These are phyloP conservation scores for Capsicum pubescens DNA, from an alignment of 257 asterid genomes.

Conservation along the genomic window DNA sequence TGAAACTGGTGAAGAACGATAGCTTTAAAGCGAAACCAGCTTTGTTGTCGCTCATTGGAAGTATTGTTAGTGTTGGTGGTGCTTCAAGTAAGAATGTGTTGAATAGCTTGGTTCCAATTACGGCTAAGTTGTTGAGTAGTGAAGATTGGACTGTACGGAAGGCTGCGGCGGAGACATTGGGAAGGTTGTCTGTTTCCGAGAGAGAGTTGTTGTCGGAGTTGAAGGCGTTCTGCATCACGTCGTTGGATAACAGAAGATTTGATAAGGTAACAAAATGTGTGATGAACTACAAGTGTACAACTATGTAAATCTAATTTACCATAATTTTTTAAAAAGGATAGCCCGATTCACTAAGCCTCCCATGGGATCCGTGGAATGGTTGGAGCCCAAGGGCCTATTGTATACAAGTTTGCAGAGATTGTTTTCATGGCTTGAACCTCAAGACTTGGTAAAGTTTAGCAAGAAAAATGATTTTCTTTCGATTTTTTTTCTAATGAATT, in stretches of 20 bases:
- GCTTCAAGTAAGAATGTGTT: conserved; percentile 50
- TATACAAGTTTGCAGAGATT: too few relatives aligned
- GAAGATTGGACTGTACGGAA: conserved; percentile 88
- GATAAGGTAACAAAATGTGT: conserved; percentile 61
- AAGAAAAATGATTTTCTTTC: too few relatives aligned
- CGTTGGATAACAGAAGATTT: conserved; percentile 67
- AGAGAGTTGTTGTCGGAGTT: conserved; percentile 47
- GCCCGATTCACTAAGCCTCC: too few relatives aligned
- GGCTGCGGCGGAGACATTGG: conserved; percentile 83
- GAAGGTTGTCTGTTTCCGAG: conserved; percentile 59
- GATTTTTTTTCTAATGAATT: too few relatives aligned
- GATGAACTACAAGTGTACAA: background rate
- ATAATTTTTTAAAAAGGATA: background rate
- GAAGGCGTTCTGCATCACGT: conserved; percentile 55
- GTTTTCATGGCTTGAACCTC: too few relatives aligned
- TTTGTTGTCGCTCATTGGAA: conserved; percentile 55
- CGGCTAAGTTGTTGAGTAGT: conserved; percentile 64
- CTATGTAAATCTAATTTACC: background rate
- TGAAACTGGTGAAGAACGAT: conserved; percentile 64
- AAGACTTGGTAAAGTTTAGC: too few relatives aligned
- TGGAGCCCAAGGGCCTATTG: too few relatives aligned
- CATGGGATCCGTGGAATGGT: too few relatives aligned
- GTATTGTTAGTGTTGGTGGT: conserved; percentile 56
- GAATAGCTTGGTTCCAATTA: conserved; percentile 48
- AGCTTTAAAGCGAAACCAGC: conserved; percentile 71